These are phyloP conservation scores for Lonicera japonica DNA, from an alignment of 129 eudicot species.

Conservation along the genomic window DNA sequence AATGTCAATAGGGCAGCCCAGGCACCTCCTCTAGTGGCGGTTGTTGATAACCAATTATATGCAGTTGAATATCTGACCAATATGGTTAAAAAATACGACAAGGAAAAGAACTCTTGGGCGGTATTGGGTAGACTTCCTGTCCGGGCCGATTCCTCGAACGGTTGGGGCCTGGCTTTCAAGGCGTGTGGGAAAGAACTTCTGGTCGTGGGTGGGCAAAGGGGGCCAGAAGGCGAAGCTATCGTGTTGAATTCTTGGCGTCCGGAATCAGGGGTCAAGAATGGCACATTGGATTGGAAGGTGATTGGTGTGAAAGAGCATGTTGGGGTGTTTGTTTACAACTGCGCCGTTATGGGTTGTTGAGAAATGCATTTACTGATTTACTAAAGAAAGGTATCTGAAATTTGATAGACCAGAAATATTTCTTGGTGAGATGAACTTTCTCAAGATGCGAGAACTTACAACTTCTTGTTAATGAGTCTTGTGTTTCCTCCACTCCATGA, in stretches of 20 bases:
- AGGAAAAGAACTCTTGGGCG: slow-evolving; percentile 52
- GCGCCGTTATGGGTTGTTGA: slow-evolving; percentile 82
- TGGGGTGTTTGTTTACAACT: slow-evolving; percentile 75
- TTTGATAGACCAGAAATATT: slow-evolving; percentile 22
- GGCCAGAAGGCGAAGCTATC: slow-evolving; percentile 62
- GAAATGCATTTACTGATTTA: slow-evolving; percentile 6
- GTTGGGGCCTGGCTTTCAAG: slow-evolving; percentile 77
- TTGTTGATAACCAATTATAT: slow-evolving; percentile 53
- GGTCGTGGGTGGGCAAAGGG: slow-evolving; percentile 73
- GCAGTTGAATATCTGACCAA: slow-evolving; percentile 52
- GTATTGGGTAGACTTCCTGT: slow-evolving; percentile 61
- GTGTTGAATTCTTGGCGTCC: slow-evolving; percentile 68
- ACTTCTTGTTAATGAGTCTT: not conserved
- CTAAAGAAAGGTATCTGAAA: not conserved
- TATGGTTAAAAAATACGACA: slow-evolving; percentile 51
- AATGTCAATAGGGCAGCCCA: slow-evolving; percentile 56
- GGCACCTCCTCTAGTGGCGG: slow-evolving; percentile 82
- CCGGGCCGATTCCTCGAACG: slow-evolving; percentile 56
- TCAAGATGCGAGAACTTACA: slow-evolving; percentile 5
- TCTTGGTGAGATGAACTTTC: slow-evolving; percentile 11
- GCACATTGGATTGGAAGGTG: slow-evolving; percentile 66
- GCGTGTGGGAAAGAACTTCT: slow-evolving; percentile 53
- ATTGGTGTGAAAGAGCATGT: slow-evolving; percentile 60
- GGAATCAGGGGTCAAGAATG: slow-evolving; percentile 36
- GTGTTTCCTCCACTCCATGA: too few species aligned